These are phyloP conservation scores for Coniferiporia weirii DNA, from an alignment of 1,284 basidiomycete genomes.

Conservation along the genomic window DNA sequence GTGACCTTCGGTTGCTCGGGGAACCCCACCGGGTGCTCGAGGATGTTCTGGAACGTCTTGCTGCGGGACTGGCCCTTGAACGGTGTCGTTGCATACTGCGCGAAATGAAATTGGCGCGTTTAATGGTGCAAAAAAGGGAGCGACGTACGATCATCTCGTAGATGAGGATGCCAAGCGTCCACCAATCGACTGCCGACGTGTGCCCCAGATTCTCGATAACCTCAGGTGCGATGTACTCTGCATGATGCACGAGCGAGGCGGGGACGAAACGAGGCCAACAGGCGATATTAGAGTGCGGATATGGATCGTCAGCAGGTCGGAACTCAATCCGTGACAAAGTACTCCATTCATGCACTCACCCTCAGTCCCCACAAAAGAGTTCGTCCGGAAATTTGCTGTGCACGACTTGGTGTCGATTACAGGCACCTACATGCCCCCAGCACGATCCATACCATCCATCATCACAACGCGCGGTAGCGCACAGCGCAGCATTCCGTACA, in stretches of 20 bases:
- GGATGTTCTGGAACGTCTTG: slow-evolving; percentile 95
- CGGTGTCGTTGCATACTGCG: slow-evolving; percentile 92
- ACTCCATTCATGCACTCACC: slow-evolving; percentile 42
- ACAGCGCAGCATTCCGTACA: background rate
- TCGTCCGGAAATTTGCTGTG: slow-evolving; percentile 96
- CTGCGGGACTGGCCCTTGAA: slow-evolving; percentile 96
- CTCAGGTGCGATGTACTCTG: slow-evolving; percentile 98
- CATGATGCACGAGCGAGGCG: background rate
- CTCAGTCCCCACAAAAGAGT: slow-evolving; percentile 98
- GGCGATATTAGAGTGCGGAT: background rate
- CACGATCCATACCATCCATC: background rate
- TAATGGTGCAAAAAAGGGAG: slow-evolving; percentile 22
- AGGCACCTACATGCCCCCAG: slow-evolving; percentile 51
- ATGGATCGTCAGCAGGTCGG: background rate
- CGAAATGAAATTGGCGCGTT: background rate
- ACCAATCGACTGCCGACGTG: slow-evolving; percentile 99
- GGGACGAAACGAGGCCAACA: slow-evolving; percentile 1
- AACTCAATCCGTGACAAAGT: background rate
- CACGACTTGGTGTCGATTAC: slow-evolving; percentile 96
- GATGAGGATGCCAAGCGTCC: slow-evolving; percentile 97
- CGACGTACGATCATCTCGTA: slow-evolving; percentile 98
- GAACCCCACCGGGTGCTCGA: slow-evolving; percentile 84
- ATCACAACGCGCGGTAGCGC: background rate
- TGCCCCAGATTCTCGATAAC: slow-evolving; percentile 98
- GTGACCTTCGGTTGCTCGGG: slow-evolving; percentile 84